A percentile compares a stretch with the other conserved stretches of the same genome.
These are phyloP conservation scores for Pezicula rhizophila DNA, from an alignment of 2,329 filamentous ascomycete genomes.

Conservation along the genomic window DNA sequence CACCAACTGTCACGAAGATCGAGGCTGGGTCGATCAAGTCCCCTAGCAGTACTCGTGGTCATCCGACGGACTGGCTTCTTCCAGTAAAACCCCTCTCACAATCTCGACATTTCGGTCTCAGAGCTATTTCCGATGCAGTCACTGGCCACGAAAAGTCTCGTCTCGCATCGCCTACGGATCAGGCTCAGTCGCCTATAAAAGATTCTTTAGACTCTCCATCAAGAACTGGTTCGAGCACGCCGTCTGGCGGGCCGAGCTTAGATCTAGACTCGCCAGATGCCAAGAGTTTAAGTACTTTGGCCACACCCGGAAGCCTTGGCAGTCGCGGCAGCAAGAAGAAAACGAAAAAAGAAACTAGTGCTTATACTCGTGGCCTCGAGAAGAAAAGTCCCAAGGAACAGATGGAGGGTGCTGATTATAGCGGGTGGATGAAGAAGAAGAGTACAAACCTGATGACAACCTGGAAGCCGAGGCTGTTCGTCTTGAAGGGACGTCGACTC, in stretches of 20 bases:
- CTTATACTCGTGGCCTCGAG: slow-evolving; percentile 79
- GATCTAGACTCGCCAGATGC: slow-evolving; percentile 71
- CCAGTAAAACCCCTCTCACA: slow-evolving; percentile 39
- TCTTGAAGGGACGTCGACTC: slow-evolving; percentile 82
- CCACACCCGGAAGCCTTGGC: slow-evolving; percentile 39
- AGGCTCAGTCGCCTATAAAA: slow-evolving; percentile 35
- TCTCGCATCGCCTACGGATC: slow-evolving; percentile 41
- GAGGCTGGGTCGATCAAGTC: slow-evolving; percentile 41
- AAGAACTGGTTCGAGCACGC: slow-evolving; percentile 69
- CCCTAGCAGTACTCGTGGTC: slow-evolving; percentile 39
- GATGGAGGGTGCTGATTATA: slow-evolving; percentile 83
- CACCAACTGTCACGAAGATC: slow-evolving; percentile 56
- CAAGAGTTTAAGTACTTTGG: slow-evolving; percentile 43
- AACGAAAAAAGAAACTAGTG: slow-evolving; percentile 90
- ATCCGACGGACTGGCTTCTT: slow-evolving; percentile 43
- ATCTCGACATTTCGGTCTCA: slow-evolving; percentile 60
- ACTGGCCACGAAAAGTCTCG: slow-evolving; percentile 48
- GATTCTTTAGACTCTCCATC: slow-evolving; percentile 59
- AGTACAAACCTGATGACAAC: slow-evolving; percentile 93
- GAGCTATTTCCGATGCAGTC: slow-evolving; percentile 78
- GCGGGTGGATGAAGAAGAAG: slow-evolving; percentile 99
- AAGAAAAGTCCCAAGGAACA: slow-evolving; percentile 79
- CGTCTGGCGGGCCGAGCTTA: slow-evolving; percentile 63
- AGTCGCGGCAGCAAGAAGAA: slow-evolving; percentile 56
- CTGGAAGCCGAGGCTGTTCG: slow-evolving; percentile 95